These are phyloP conservation scores for Brettanomyces anomalus DNA, from an alignment of 805 yeast genomes.

Conservation along the genomic window DNA sequence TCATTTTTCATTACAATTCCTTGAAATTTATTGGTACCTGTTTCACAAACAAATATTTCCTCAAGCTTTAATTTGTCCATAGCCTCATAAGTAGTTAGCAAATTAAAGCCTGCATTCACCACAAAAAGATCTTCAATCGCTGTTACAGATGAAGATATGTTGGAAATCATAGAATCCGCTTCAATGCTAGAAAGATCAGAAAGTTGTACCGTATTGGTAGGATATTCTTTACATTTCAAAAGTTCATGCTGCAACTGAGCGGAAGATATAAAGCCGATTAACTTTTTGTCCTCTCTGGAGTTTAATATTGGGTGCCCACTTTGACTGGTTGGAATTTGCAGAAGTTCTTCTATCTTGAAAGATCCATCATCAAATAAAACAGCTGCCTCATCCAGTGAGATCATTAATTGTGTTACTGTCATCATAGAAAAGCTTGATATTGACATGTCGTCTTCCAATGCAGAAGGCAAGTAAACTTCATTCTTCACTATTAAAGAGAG, in stretches of 20 bases:
- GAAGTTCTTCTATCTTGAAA: conserved; percentile 18
- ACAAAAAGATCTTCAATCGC: conserved; percentile 14
- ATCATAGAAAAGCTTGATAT: conserved; percentile 31
- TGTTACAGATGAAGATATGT: conserved; percentile 5
- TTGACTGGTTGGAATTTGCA: conserved; percentile 13
- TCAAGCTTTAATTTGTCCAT: conserved; percentile 30
- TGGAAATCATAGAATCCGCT: background rate
- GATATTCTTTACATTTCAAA: background rate
- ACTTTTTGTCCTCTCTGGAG: conserved; percentile 22
- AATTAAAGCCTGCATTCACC: conserved; percentile 22
- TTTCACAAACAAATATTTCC: conserved; percentile 22
- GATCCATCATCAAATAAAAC: conserved; percentile 26
- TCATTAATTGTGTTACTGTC: conserved; percentile 28
- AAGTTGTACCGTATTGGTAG: no score
- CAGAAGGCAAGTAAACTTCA: conserved; percentile 34
- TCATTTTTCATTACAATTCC: conserved; percentile 31
- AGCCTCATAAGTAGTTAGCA: conserved; percentile 28
- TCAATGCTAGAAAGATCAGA: background rate
- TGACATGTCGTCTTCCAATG: conserved; percentile 24
- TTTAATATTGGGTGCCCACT: conserved; percentile 39
- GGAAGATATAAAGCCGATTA: conserved; percentile 36
- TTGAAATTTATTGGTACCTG: conserved; percentile 12
- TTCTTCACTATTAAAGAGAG: conserved; percentile 34
- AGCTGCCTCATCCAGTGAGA: conserved; percentile 19
- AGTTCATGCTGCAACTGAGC: conserved; percentile 27